Evolutionary conservation across 495 filamentous ascomycete species (phyloP).

Genomic region (Cercophora newfieldiana): DNA sequence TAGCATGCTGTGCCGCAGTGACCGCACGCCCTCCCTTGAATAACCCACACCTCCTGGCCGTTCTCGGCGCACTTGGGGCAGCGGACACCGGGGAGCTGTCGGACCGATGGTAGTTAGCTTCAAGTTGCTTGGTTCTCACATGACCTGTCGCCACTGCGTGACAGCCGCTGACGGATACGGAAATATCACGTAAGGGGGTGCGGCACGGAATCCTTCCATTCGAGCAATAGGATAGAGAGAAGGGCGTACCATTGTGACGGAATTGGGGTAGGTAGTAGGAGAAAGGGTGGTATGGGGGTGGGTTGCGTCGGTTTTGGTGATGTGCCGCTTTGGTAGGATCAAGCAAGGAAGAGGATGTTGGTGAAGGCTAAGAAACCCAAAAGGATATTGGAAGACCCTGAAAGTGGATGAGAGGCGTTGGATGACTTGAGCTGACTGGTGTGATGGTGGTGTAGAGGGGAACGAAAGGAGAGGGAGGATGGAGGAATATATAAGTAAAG

Average conservation of each 20-base stretch:
- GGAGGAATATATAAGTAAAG: neutral
- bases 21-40: conserved; percentile 38
- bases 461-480: neutral
- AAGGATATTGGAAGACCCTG: neutral
- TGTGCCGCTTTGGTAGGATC: neutral
- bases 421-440: neutral
- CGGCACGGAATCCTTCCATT: neutral
- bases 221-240: neutral
- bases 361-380: neutral
- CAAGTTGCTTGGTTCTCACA: conserved; percentile 21
- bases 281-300: neutral
- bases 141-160: conserved; percentile 13
- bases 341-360: neutral
- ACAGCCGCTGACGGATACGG: neutral
- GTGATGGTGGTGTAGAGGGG: neutral
- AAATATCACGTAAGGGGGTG: conserved; percentile 6
- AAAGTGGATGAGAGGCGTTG: neutral
- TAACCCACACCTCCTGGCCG: conserved; percentile 45
- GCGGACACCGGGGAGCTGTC: conserved; percentile 31
- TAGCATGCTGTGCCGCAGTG: conserved; percentile 37
- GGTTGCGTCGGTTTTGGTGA: neutral
- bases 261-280: neutral
- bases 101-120: conserved; percentile 5
- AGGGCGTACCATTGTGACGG: conserved; percentile 5
- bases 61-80: conserved; percentile 41